Percentiles rank a stretch among this genome's conserved stretches.
phyloP scores from a whole-genome alignment of 2,329 filamentous ascomycete species.

The Cytospora leucostoma region DNA sequence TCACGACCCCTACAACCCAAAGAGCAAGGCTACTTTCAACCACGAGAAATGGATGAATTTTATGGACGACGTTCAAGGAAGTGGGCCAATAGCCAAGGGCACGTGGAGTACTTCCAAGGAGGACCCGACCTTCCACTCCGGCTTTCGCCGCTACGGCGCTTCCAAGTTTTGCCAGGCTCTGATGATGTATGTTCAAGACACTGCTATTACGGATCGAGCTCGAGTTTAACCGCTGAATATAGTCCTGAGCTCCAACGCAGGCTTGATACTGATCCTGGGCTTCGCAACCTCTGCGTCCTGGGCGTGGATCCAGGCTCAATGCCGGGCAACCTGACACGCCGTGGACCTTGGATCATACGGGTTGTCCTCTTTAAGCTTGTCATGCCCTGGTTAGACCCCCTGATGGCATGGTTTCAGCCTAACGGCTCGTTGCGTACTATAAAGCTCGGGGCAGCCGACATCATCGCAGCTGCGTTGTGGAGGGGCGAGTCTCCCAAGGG shows the following conservation, averaged over 20 bases:
- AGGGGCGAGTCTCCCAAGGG: constrained; percentile 5
- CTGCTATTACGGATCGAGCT: neutral
- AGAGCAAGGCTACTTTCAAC: constrained; percentile 6
- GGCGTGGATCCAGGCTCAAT: constrained; percentile 41
- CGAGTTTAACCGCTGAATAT: neutral
- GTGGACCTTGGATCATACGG: constrained; percentile 28
- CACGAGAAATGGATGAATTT: constrained; percentile 3
- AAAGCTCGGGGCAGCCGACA: neutral
- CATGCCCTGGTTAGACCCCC: neutral
- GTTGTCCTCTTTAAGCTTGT: constrained; percentile 18
- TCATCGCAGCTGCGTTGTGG: constrained; percentile 4
- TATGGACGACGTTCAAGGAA: constrained; percentile 29
- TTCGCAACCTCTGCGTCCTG: constrained; percentile 36
- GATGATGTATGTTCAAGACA: constrained; percentile 34
- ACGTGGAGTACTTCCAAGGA: constrained; percentile 33
- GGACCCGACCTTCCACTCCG: constrained; percentile 29
- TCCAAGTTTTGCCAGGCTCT: constrained; percentile 38
- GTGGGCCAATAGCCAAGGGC: constrained; percentile 33
- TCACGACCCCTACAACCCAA: constrained; percentile 19
- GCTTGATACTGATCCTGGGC: constrained; percentile 33
- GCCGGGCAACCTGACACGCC: constrained; percentile 32
- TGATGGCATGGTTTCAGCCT: constrained; percentile 15
- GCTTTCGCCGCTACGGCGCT: constrained; percentile 37
- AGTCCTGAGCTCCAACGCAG: constrained; percentile 37
- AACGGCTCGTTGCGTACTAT: constrained; percentile 15